phyloP scores from a whole-genome alignment of 352 stramenopile species.

The Globisporangium radiosum region DNA sequence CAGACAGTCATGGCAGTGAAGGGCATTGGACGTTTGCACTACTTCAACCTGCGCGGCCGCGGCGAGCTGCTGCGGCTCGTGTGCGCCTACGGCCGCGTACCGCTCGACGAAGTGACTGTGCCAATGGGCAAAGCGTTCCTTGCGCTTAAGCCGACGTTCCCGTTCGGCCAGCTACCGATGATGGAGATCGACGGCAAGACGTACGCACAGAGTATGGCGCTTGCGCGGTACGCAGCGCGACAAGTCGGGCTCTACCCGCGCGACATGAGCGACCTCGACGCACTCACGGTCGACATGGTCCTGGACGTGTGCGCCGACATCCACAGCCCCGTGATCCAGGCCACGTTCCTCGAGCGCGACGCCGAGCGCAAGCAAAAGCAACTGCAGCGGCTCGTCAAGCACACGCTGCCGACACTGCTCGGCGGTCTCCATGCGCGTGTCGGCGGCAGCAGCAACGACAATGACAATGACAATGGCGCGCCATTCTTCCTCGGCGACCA shows the following conservation, averaged over 20 bases:
- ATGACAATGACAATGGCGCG: slow-evolving; percentile 5
- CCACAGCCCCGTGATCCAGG: slow-evolving; percentile 15
- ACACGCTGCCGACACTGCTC: neutral
- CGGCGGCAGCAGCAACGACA: neutral
- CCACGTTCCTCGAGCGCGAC: slow-evolving; percentile 25
- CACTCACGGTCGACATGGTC: slow-evolving; percentile 32
- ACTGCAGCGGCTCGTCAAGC: slow-evolving; percentile 20
- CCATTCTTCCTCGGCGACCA: slow-evolving; percentile 25
- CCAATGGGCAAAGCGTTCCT: slow-evolving; percentile 18
- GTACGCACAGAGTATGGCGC: slow-evolving; percentile 30
- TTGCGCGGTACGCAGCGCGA: slow-evolving; percentile 36
- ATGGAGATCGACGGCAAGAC: slow-evolving; percentile 33
- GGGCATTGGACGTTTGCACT: slow-evolving; percentile 19
- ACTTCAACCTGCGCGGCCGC: slow-evolving; percentile 38
- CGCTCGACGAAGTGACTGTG: slow-evolving; percentile 31
- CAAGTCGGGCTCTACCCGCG: slow-evolving; percentile 29
- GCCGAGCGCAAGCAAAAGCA: slow-evolving; percentile 19
- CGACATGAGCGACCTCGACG: slow-evolving; percentile 12
- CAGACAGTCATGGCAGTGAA: neutral
- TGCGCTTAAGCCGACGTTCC: slow-evolving; percentile 26
- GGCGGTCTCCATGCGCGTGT: neutral
- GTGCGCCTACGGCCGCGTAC: slow-evolving; percentile 28
- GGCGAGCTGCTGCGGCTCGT: slow-evolving; percentile 37
- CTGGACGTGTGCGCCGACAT: slow-evolving; percentile 23
- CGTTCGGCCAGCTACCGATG: slow-evolving; percentile 35